Conservation (phyloP, 305 asterid genomes). For the Striga hermonthica region DNA sequence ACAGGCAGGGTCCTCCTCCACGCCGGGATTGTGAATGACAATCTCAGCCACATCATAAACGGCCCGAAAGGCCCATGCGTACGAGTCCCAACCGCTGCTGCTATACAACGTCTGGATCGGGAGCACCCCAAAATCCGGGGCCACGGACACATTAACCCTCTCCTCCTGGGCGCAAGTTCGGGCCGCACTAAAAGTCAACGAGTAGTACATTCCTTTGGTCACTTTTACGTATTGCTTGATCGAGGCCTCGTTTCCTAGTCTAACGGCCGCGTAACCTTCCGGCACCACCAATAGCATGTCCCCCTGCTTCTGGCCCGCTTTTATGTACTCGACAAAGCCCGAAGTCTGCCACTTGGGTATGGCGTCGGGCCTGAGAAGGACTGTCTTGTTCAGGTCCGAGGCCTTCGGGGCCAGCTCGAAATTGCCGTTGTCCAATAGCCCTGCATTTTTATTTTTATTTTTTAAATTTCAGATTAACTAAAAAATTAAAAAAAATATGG, state of each 20-base stretch:
- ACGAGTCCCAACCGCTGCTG: conserved; percentile 94
- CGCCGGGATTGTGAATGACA: conserved; percentile 84
- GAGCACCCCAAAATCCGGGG: conserved; percentile 75
- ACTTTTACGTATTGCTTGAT: conserved; percentile 68
- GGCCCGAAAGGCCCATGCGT: conserved; percentile 84
- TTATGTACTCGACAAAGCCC: conserved; percentile 91
- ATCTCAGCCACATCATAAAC: conserved; percentile 40
- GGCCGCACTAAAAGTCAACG: conserved; percentile 86
- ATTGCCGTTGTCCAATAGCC: conserved; percentile 78
- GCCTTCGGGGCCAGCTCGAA: conserved; percentile 60
- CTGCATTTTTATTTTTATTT: conserved; percentile 36
- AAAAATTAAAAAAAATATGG: no score
- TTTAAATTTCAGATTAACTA: no score
- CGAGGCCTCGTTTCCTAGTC: conserved; percentile 93
- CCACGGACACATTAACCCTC: conserved; percentile 64
- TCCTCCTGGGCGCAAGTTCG: conserved; percentile 96
- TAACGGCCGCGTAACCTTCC: conserved; percentile 82
- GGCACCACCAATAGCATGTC: conserved; percentile 94
- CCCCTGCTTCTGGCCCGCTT: conserved; percentile 92
- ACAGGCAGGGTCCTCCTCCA: conserved; percentile 92
- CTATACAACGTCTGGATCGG: conserved; percentile 90
- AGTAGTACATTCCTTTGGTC: conserved; percentile 70
- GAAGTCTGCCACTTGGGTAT: conserved; percentile 70
- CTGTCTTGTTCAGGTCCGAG: conserved; percentile 64
- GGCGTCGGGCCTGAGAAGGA: conserved; percentile 57